Evolutionary conservation across 2,329 filamentous ascomycete genomes (phyloP).

Genomic region (Raffaelea ambrosiae): DNA sequence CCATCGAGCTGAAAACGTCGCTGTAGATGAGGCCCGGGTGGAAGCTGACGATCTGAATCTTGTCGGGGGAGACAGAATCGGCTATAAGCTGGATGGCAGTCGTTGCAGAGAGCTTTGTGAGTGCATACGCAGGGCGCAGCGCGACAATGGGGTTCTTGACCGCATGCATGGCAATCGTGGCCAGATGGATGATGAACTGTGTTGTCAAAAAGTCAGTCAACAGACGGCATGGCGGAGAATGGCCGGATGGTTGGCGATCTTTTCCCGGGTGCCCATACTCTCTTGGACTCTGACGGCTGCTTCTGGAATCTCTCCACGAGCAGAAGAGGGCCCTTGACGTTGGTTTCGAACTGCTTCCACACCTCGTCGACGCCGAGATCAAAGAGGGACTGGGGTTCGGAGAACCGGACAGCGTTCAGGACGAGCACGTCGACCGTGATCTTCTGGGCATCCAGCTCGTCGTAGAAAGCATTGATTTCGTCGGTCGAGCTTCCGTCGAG

Average conservation of each 20-base stretch:
- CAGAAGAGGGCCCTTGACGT: constrained; percentile 12
- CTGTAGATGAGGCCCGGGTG: constrained; percentile 15
- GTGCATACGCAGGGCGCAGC: constrained; percentile 8
- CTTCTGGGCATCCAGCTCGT: neutral
- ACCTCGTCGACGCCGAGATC: constrained; percentile 9
- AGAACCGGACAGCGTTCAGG: constrained; percentile 19
- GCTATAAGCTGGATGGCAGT: constrained; percentile 15
- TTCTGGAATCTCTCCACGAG: constrained; percentile 11
- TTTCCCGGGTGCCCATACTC: neutral
- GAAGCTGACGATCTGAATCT: constrained; percentile 16
- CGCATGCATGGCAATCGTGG: constrained; percentile 9
- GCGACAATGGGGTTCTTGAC: constrained; percentile 14
- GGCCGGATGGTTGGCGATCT: too few relatives aligned
- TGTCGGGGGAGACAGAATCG: constrained; percentile 7
- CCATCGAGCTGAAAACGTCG: neutral
- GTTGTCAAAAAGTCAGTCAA: neutral
- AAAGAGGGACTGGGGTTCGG: constrained; percentile 2
- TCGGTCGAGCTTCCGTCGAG: constrained; percentile 1
- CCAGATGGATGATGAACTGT: constrained; percentile 6
- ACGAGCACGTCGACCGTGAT: constrained; percentile 24
- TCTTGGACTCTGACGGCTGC: constrained; percentile 7
- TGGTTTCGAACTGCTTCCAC: constrained; percentile 12
- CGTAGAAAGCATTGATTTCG: constrained; percentile 4
- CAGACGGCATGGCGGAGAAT: too few relatives aligned
- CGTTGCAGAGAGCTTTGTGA: constrained; percentile 15